Conservation (phyloP, 352 stramenopile genomes). For the Globisporangium spinosum region DNA sequence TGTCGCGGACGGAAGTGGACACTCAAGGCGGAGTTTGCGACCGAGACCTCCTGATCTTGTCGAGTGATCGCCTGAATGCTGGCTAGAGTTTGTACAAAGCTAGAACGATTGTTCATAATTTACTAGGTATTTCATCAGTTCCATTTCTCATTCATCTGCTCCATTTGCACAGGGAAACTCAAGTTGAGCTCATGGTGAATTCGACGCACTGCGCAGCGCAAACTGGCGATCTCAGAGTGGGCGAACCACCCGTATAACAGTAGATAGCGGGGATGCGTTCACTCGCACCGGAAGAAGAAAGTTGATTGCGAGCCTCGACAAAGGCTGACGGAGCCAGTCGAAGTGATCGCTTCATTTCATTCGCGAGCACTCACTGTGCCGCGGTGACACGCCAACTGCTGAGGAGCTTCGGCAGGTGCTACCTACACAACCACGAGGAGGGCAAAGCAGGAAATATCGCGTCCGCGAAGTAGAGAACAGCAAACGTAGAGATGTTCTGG, state of each 20-base stretch:
- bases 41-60: slow-evolving; percentile 2
- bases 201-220: no score
- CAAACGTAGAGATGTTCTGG: not conserved
- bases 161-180: not conserved
- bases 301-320: no score
- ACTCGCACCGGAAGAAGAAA: no score
- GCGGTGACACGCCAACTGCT: no score
- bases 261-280: no score
- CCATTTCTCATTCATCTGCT: not conserved
- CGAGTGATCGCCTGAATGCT: not conserved
- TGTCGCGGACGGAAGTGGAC: slow-evolving; percentile 67
- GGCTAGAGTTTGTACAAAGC: not conserved
- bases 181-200: not conserved
- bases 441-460: not conserved
- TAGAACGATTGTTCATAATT: not conserved
- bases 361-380: no score
- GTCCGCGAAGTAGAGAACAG: not conserved
- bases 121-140: not conserved
- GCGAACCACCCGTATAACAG: no score
- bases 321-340: no score
- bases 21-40: slow-evolving; percentile 58
- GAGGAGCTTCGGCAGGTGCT: not conserved
- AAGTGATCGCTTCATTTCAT: no score
- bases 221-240: no score
- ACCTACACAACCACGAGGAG: not conserved